Evolutionary conservation across 164 flowering plant genomes (phyloP), one percentile per base, ranked within the genome.

Genomic region (Hamamelis virginiana): DNA sequence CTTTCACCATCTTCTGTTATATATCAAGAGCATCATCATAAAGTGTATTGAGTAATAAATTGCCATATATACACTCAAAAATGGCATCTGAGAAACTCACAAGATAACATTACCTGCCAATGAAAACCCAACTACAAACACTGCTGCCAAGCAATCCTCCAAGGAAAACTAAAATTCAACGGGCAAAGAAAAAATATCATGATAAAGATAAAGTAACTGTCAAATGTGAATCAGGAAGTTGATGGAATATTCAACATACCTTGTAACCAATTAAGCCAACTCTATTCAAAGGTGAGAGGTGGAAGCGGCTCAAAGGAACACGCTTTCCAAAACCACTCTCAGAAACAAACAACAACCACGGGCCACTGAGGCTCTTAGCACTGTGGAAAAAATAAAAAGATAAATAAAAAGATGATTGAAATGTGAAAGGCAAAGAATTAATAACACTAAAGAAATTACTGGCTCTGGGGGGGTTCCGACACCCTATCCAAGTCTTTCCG

Each of bases 281-380:
- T 78, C 94, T 89, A 58, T 87, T 92, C 76, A 86, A 75, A 58
- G 82, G 75, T 38, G 87, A 89, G 52, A 70, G 26, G 41, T 86
- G 91, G 77, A 95, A 95, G 67, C 87, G 81, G 77, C 86, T 87
- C 62, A 95, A 55, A 38, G 98, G 91, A 70, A 95, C 99, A 65
- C 99, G 92, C 90, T 95, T 95, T 41, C 99, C 99, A 68, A 61
- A 68, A 51, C 99, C 98, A 80, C 78, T 83, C 75, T 92, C 97
- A 58, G 97, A 87, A 55, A 95, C 83, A 81, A 92, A 91, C 70
- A 95, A 72, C 77, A 95, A 69, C 96, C 97, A 92, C 33, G 97
- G 99, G 18, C 97, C 93, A 62, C 72, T 58, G 13, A 56, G 22
- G 61, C 72, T 68, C 73, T 69, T 86, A 46, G 46, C 73, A 57